phyloP scores from a whole-genome alignment of 2,329 filamentous ascomycete species.

The Xylaria arbuscula region DNA sequence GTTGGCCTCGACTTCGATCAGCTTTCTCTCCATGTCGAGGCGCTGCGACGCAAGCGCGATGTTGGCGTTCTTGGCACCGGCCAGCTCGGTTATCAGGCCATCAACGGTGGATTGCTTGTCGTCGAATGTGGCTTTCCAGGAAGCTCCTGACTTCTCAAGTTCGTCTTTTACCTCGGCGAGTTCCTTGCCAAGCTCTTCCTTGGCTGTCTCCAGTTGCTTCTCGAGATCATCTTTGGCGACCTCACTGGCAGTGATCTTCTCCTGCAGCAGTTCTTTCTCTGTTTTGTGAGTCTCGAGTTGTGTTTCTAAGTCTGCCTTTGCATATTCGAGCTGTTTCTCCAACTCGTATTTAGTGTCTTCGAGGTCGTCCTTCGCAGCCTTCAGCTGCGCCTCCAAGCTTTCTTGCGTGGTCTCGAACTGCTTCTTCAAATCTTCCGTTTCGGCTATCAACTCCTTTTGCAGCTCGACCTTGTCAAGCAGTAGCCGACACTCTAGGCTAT shows the following conservation, averaged over 20 bases:
- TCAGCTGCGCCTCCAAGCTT: conserved; percentile 31
- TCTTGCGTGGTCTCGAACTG: conserved; percentile 32
- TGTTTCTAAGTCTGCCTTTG: conserved; percentile 24
- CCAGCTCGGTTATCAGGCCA: conserved; percentile 44
- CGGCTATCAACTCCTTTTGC: conserved; percentile 17
- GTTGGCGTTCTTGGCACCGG: conserved; percentile 48
- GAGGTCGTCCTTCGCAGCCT: conserved; percentile 36
- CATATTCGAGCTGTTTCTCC: conserved; percentile 28
- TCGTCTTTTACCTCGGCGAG: conserved; percentile 30
- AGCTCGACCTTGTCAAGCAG: conserved; percentile 28
- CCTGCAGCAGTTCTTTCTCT: conserved; percentile 40
- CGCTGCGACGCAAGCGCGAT: conserved; percentile 45
- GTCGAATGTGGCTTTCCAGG: conserved; percentile 41
- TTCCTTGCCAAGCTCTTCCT: conserved; percentile 41
- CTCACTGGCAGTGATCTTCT: conserved; percentile 40
- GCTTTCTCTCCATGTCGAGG: conserved; percentile 41
- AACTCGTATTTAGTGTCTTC: conserved; percentile 33
- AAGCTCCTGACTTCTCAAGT: conserved; percentile 39
- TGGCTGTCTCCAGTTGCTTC: conserved; percentile 38
- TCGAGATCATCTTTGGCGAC: conserved; percentile 41
- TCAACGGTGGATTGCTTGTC: conserved; percentile 46
- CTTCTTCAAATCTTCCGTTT: conserved; percentile 29
- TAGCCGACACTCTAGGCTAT: conserved; percentile 37
- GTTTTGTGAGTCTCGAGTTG: conserved; percentile 37
- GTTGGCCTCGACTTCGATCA: conserved; percentile 41